Conservation (phyloP, 2,329 filamentous ascomycete genomes). For the Fusarium euwallaceae region DNA sequence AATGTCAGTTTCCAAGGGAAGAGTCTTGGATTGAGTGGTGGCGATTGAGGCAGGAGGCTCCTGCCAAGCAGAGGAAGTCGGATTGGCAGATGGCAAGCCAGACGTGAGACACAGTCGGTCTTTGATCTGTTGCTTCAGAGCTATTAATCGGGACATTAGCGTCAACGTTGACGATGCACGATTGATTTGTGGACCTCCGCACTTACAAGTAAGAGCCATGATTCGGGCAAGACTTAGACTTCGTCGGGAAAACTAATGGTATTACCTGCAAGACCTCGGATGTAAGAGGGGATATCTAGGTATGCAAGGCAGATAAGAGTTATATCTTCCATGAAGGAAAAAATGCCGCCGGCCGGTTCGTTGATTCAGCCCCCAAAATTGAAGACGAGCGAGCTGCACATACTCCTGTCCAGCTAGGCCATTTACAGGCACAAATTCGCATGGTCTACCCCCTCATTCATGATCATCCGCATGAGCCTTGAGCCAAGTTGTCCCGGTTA, state of each 20-base stretch:
- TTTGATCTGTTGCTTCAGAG: not conserved
- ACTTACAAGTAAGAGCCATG: not conserved
- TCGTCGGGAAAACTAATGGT: too few relatives aligned
- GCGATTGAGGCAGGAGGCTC: constrained; percentile 19
- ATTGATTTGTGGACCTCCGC: not conserved
- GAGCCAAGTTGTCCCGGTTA: not conserved
- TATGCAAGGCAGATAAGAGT: too few relatives aligned
- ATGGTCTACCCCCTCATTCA: not conserved
- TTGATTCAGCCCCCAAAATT: not conserved
- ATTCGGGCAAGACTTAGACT: not conserved
- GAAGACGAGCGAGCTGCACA: not conserved
- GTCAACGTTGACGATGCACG: not conserved
- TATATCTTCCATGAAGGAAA: too few relatives aligned
- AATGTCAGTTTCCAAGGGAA: constrained; percentile 37
- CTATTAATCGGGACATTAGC: not conserved
- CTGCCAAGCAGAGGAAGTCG: constrained; percentile 30
- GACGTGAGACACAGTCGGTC: not conserved
- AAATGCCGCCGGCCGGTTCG: not conserved
- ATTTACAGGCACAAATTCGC: not conserved
- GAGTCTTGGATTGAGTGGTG: constrained; percentile 27
- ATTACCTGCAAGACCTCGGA: too few relatives aligned
- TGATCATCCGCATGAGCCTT: too few relatives aligned
- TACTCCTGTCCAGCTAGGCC: not conserved
- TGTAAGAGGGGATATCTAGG: too few relatives aligned
- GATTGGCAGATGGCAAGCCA: constrained; percentile 11